Evolutionary conservation across 2,329 filamentous ascomycete species (phyloP), one percentile per base, ranked within the genome.

Genomic region (Penicillium frequentans): DNA sequence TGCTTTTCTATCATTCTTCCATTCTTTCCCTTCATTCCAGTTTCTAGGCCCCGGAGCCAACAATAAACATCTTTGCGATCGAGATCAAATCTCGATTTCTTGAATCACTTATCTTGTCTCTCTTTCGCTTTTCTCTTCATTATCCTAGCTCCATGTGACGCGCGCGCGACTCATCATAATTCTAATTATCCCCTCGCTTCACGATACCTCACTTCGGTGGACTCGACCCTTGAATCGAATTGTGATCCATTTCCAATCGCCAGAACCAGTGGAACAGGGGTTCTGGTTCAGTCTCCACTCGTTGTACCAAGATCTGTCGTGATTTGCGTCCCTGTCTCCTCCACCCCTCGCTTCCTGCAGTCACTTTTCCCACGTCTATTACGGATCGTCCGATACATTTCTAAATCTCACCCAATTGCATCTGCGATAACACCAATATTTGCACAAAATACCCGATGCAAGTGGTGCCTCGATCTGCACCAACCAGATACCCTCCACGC

Each of bases 281-380:
- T 44, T 33, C 42, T 53, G 29, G 50, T 37, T 37, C 37, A 21
- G 39, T 33, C 50, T 45, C 50, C 50, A 46, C 50, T 23, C 29
- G 42, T 53, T 46, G 21, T 27, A 2, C 42, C 39, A 53, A 46
- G 50, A 44, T 53, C 48, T 39, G 19, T 27, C 37, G 21, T 14
- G 24, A 45, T 46, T 53, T 53, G 50, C 50, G 42, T 53, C 42
- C 50, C 39, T 45, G 23, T 46, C 35, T 59, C 47, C 54, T 55
- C 57, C 59, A 58, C 57, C 63, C 65, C 65, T 68, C 64, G 55
- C 65, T 56, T 68, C 54, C 33, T 55, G 49, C 61, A 57, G 54
- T 49, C 45, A 19, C 48, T 49, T 51, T 47, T 21, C 52, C 57
- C 47, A 27, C 57, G 49, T 46, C 55, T 44, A 19, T 27, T 16